These are phyloP conservation scores for Dichotomocladium elegans DNA, from an alignment of 371 early-diverging fungal species.

Conservation along the genomic window DNA sequence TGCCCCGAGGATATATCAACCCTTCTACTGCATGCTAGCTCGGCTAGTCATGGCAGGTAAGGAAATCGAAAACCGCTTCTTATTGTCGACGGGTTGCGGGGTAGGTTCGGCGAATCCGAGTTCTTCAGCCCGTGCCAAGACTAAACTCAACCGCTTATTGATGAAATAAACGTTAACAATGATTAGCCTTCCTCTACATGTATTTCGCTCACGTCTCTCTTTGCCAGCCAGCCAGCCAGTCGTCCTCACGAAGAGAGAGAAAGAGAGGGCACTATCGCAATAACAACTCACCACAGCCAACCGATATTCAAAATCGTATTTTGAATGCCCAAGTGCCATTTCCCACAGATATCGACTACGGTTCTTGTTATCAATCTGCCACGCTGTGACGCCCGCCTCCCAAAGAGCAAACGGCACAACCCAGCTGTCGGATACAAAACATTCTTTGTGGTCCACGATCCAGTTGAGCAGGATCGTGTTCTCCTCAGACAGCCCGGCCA, in stretches of 20 bases:
- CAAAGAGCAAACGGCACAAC: slow-evolving; percentile 57
- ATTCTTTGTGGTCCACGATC: slow-evolving; percentile 51
- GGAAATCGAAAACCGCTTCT: slow-evolving; percentile 25
- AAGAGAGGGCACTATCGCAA: too few species aligned
- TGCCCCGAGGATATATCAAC: too few species aligned
- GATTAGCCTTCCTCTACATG: neutral
- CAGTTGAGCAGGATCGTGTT: slow-evolving; percentile 42
- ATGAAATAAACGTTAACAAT: neutral
- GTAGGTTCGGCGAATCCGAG: slow-evolving; percentile 22
- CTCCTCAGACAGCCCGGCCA: slow-evolving; percentile 15
- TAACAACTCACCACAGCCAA: slow-evolving; percentile 31
- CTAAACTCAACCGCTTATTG: slow-evolving; percentile 28
- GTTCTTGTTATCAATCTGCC: slow-evolving; percentile 21
- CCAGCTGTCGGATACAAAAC: slow-evolving; percentile 47
- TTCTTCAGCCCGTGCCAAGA: slow-evolving; percentile 23
- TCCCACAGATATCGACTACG: slow-evolving; percentile 39
- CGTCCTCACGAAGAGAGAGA: too few species aligned
- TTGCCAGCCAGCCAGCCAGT: too few species aligned
- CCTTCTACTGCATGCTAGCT: too few species aligned
- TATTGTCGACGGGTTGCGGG: slow-evolving; percentile 21
- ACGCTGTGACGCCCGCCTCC: slow-evolving; percentile 40
- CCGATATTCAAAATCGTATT: slow-evolving; percentile 42
- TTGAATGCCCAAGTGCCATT: slow-evolving; percentile 29
- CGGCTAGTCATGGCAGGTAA: slow-evolving; percentile 8
- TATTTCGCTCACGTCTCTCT: neutral